Evolutionary conservation across 495 filamentous ascomycete genomes (phyloP), one percentile per base, ranked within the genome.

Genomic region (Glonium stellatum): DNA sequence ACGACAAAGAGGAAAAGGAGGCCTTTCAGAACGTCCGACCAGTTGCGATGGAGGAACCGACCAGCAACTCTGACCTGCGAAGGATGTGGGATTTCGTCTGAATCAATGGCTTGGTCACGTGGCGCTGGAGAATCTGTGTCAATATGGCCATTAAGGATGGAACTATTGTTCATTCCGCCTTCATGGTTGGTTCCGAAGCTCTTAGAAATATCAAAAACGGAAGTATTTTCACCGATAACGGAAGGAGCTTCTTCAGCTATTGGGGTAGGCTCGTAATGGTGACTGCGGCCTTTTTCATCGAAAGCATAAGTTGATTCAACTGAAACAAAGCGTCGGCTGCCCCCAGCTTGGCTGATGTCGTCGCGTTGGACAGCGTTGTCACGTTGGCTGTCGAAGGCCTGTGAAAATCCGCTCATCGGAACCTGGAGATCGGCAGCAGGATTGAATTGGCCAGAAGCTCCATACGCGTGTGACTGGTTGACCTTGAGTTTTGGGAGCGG

Each of bases 141-240:
- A 25, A 35, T 27, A n/a, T 8, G 21, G 31, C 50, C 50, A 55
- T 55, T 42, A 37, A 6, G 12, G 25, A 15, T n/a, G 15, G 36
- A 13, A 6, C 31, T 31, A 3, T 5, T 42, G 27, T 41, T 15
- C 34, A 67, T 36, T 0, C 65, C 65, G 31, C 54, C 54, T 49
- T 68, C 65, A 37, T 61, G 65, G 18, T 47, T 15, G 13, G 39
- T 47, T 5, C 65, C 65, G 35, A 62, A 68, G 4, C 61, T 64
- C 56, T 67, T 67, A 5, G 50, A 51, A 10, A 50, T 46, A 36
- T 62, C 35, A n/a, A 55, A 5, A 12, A 46, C 19, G 2, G 49
- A 46, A 23, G 36, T 35, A 3, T 35, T 19, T 15, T 50, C 53
- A 5, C 22, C 15, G 8, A 25, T 34, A 41, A 18, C 47, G 15